phyloP scores from a whole-genome alignment of 768 basidiomycete genomes.

The Rhodotorula paludigena region DNA sequence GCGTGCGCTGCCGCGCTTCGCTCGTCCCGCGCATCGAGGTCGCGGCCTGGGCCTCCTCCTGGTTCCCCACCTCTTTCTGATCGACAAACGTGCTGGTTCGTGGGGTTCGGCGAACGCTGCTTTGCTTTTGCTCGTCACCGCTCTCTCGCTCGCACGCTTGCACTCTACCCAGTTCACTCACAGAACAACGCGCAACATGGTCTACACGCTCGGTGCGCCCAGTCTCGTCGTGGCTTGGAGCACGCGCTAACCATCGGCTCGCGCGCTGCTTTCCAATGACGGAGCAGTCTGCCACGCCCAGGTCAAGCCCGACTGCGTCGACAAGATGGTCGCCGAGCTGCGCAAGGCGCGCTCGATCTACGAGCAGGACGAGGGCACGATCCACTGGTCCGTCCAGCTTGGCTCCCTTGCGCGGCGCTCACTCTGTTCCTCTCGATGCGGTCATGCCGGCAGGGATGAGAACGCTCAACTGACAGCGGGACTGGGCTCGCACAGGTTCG shows the following conservation, averaged over 20 bases:
- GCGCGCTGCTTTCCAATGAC: neutral
- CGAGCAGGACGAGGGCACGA: conserved; percentile 23
- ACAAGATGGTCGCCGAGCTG: conserved; percentile 11
- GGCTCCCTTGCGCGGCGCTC: too few relatives aligned
- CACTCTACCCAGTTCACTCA: neutral
- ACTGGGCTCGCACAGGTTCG: too few relatives aligned
- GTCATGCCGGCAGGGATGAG: neutral
- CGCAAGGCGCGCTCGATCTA: conserved; percentile 17
- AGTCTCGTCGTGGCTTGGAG: neutral
- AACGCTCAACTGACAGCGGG: too few relatives aligned
- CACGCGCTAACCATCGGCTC: neutral
- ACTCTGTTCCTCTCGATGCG: too few relatives aligned
- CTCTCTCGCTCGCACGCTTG: neutral
- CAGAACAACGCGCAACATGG: conserved; percentile 19
- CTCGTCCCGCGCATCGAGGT: too few relatives aligned
- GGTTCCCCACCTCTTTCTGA: too few relatives aligned
- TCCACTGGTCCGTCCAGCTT: too few relatives aligned
- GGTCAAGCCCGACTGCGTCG: conserved; percentile 18
- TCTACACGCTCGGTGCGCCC: conserved; percentile 28
- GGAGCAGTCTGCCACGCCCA: conserved; percentile 22
- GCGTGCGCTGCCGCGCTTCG: too few relatives aligned
- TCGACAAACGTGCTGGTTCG: too few relatives aligned
- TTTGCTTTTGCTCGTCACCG: neutral
- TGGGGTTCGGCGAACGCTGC: too few relatives aligned
- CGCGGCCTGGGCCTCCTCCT: too few relatives aligned